Percentiles rank a stretch among this genome's conserved stretches.
Conservation (phyloP, 2,329 filamentous ascomycete genomes). For the Fusarium veterinarium region DNA sequence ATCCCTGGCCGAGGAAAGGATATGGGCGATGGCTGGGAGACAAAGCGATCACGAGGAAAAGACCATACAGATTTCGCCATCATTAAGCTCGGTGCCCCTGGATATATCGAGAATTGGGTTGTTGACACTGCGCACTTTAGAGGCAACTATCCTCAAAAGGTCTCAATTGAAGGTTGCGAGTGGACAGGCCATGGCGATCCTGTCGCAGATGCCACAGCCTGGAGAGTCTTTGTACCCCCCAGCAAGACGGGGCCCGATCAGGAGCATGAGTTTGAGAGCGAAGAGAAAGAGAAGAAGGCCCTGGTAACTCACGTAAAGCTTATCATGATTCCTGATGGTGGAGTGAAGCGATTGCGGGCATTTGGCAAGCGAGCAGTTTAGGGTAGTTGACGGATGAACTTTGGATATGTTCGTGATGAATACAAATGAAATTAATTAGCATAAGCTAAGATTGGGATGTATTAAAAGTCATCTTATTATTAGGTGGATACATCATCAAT, state of each 20-base stretch:
- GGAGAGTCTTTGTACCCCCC: conserved; percentile 73
- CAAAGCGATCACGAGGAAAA: conserved; percentile 76
- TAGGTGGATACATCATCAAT: conserved; percentile 27
- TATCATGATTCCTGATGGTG: conserved; percentile 92
- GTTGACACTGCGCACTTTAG: conserved; percentile 87
- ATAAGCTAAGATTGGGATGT: not conserved
- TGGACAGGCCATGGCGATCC: conserved; percentile 67
- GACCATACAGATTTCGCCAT: conserved; percentile 86
- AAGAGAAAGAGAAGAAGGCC: conserved; percentile 67
- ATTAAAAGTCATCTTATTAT: not conserved
- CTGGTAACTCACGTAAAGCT: conserved; percentile 87
- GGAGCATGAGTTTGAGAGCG: conserved; percentile 74
- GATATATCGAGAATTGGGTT: conserved; percentile 72
- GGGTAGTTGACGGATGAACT: conserved; percentile 12
- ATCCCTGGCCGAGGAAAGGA: conserved; percentile 82
- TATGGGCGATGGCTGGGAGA: conserved; percentile 93
- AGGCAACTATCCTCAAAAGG: conserved; percentile 84
- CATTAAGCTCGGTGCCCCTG: conserved; percentile 75
- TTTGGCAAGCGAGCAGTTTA: conserved; percentile 51
- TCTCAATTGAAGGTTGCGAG: conserved; percentile 72
- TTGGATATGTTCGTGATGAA: not conserved
- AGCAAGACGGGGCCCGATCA: conserved; percentile 78
- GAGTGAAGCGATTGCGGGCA: conserved; percentile 83
- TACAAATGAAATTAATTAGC: conserved; percentile 1
- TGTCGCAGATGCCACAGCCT: conserved; percentile 66